Evolutionary conservation across 768 basidiomycete genomes (phyloP).

Genomic region (Pisolithus sp.): DNA sequence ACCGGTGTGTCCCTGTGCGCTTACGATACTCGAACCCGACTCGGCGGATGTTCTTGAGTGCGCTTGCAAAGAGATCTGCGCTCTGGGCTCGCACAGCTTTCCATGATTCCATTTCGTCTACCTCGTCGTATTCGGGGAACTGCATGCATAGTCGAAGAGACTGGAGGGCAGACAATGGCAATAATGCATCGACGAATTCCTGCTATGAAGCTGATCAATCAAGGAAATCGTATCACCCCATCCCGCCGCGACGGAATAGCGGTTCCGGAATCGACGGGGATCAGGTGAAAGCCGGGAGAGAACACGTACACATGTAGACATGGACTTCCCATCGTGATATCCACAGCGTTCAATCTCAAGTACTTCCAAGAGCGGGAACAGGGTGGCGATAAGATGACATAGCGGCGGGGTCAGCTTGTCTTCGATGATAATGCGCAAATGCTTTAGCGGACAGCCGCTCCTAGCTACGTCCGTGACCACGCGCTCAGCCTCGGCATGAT

Average conservation of each 20-base stretch:
- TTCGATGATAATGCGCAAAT: slow-evolving; percentile 30
- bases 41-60: slow-evolving; percentile 26
- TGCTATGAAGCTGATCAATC: slow-evolving; percentile 21
- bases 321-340: slow-evolving; percentile 32
- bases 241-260: slow-evolving; percentile 17
- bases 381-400: slow-evolving; percentile 22
- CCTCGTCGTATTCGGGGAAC: slow-evolving; percentile 29
- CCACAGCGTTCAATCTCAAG: slow-evolving; percentile 32
- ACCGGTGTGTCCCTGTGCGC: slow-evolving; percentile 30
- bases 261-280: slow-evolving; percentile 7
- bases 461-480: slow-evolving; percentile 25
- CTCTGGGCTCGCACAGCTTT: slow-evolving; percentile 21
- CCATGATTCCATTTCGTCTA: slow-evolving; percentile 29
- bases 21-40: slow-evolving; percentile 33
- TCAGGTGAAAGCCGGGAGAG: slow-evolving; percentile 5
- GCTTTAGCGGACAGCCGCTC: slow-evolving; percentile 27
- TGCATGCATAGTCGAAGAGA: slow-evolving; percentile 31
- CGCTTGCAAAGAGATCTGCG: slow-evolving; percentile 24
- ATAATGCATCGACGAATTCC: slow-evolving; percentile 30
- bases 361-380: slow-evolving; percentile 26
- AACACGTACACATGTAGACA: slow-evolving; percentile 30
- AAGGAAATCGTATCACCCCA: slow-evolving; percentile 28
- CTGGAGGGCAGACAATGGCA: slow-evolving; percentile 21
- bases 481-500: slow-evolving; percentile 25
- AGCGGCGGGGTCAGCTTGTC: slow-evolving; percentile 29